Conservation (phyloP, 2,329 filamentous ascomycete species). For the Cladosporium sp. region DNA sequence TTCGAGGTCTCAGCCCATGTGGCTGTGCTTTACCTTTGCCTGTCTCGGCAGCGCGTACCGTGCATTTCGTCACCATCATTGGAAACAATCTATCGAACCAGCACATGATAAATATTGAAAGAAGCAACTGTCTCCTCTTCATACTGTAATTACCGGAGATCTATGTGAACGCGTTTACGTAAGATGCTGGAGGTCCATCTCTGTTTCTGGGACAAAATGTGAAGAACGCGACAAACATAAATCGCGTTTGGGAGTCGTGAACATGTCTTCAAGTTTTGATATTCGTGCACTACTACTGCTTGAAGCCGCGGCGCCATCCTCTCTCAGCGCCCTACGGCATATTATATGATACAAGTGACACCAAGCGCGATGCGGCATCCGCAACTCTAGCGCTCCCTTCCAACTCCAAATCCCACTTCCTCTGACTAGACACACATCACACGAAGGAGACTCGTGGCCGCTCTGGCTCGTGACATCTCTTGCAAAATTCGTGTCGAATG, state of each 20-base stretch:
- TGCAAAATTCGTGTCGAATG: too few relatives aligned
- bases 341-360: conserved; percentile 6
- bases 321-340: not conserved
- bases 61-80: not conserved
- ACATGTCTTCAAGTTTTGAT: not conserved
- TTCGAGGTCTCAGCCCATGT: not conserved
- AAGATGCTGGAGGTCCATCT: too few relatives aligned
- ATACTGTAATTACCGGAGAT: too few relatives aligned
- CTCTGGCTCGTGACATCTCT: too few relatives aligned
- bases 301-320: not conserved
- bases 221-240: too few relatives aligned
- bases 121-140: too few relatives aligned
- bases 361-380: not conserved
- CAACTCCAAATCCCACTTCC: not conserved
- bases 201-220: too few relatives aligned
- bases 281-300: not conserved
- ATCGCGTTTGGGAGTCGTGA: too few relatives aligned
- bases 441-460: too few relatives aligned
- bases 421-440: not conserved
- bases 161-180: too few relatives aligned
- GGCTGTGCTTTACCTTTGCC: not conserved
- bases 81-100: too few relatives aligned
- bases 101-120: too few relatives aligned
- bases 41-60: conserved; percentile 3
- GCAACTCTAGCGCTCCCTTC: not conserved